Percentiles rank a stretch among this genome's conserved stretches.
Evolutionary conservation across 2,329 filamentous ascomycete genomes (phyloP).

Genomic region (Paradendryphiella salina): DNA sequence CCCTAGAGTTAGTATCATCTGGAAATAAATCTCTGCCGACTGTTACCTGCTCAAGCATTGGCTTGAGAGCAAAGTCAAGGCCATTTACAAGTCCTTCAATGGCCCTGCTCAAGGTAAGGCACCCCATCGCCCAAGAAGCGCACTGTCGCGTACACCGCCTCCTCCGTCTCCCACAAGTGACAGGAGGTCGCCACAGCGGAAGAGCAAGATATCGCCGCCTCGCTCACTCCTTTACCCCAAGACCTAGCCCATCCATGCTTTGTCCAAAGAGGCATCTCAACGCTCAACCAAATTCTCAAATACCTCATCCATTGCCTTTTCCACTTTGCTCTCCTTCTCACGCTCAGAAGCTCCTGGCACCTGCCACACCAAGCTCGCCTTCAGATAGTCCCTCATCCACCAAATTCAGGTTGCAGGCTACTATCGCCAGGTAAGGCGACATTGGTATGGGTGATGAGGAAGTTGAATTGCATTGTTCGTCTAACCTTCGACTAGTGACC

Average conservation of each 20-base stretch:
- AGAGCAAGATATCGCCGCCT: background rate
- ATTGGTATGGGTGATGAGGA: too few relatives aligned
- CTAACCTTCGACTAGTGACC: too few relatives aligned
- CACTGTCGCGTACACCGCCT: background rate
- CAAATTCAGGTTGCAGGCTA: too few relatives aligned
- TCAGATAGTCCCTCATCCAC: background rate
- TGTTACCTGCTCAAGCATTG: background rate
- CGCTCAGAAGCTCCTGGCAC: background rate
- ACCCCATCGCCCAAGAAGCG: background rate
- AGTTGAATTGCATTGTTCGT: too few relatives aligned
- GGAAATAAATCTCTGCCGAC: too few relatives aligned
- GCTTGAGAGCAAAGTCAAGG: background rate
- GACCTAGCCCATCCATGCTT: too few relatives aligned
- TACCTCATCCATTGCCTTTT: background rate
- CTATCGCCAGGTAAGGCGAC: too few relatives aligned
- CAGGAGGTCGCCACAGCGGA: background rate
- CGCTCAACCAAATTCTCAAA: constrained; percentile 6
- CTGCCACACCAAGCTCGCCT: background rate
- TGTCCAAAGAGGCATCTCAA: background rate
- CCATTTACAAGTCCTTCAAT: background rate
- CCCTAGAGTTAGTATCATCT: too few relatives aligned
- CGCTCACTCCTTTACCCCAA: too few relatives aligned
- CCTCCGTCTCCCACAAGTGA: background rate
- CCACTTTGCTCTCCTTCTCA: background rate
- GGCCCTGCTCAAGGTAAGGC: background rate